Conservation (phyloP, 2,329 filamentous ascomycete genomes). For the Macroventuria anomochaeta region DNA sequence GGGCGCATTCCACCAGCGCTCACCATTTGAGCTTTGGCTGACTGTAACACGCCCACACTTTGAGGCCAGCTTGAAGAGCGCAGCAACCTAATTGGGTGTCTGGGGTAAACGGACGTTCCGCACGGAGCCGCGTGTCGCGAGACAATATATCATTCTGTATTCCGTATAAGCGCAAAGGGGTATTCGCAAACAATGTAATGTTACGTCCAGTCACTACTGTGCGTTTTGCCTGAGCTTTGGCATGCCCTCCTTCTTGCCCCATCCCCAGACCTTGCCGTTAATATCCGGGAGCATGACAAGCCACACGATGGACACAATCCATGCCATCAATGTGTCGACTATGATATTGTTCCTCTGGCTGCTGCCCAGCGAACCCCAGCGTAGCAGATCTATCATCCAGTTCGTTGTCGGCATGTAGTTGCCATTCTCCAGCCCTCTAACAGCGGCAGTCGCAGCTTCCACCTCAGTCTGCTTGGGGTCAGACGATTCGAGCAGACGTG, state of each 20-base stretch:
- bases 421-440: constrained; percentile 79
- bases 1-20: too few species aligned
- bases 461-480: constrained; percentile 82
- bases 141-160: not conserved
- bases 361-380: constrained; percentile 61
- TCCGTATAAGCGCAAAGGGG: constrained; percentile 2
- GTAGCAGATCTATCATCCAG: constrained; percentile 74
- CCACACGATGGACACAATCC: constrained; percentile 61
- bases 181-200: constrained; percentile 5
- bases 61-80: too few species aligned
- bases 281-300: constrained; percentile 64
- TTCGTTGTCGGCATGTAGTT: constrained; percentile 80
- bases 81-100: too few species aligned
- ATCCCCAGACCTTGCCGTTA: constrained; percentile 62
- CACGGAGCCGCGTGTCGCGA: too few species aligned
- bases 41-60: too few species aligned
- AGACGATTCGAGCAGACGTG: constrained; percentile 77
- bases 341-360: constrained; percentile 61
- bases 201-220: constrained; percentile 19
- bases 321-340: constrained; percentile 61
- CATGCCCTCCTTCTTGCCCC: constrained; percentile 63
- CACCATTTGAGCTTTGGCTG: too few species aligned
- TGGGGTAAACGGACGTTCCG: too few species aligned
- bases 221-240: constrained; percentile 35
- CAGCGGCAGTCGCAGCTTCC: constrained; percentile 72